Evolutionary conservation across 768 basidiomycete genomes (phyloP).

Genomic region (Boletus rufocinnamomeus): DNA sequence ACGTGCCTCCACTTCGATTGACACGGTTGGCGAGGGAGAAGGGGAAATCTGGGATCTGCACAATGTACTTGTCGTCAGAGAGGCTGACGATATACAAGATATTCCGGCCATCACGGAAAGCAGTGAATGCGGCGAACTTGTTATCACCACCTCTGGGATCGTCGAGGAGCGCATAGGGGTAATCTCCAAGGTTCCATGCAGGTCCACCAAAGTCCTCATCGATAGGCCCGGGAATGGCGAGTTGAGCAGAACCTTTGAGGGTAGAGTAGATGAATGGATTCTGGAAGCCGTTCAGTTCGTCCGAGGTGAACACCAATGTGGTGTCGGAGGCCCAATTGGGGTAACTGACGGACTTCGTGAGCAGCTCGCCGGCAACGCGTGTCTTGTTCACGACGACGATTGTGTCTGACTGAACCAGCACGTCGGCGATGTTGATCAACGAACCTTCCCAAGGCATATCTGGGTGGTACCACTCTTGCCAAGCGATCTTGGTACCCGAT

Average conservation of each 20-base stretch:
- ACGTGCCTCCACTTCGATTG: conserved; percentile 21
- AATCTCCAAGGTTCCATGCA: conserved; percentile 54
- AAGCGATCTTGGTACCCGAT: conserved; percentile 54
- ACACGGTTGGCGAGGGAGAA: conserved; percentile 35
- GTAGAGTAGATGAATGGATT: conserved; percentile 64
- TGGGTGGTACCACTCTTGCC: conserved; percentile 68
- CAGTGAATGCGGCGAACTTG: conserved; percentile 33
- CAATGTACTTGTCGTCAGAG: conserved; percentile 23
- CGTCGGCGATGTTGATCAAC: conserved; percentile 54
- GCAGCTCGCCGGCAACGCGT: conserved; percentile 53
- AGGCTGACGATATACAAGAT: conserved; percentile 38
- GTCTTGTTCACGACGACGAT: conserved; percentile 39
- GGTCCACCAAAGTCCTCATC: conserved; percentile 59
- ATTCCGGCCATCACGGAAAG: conserved; percentile 36
- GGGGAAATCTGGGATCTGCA: conserved; percentile 35
- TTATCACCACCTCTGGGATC: conserved; percentile 22
- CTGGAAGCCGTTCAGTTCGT: conserved; percentile 58
- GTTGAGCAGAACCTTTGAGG: conserved; percentile 29
- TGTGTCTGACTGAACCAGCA: conserved; percentile 34
- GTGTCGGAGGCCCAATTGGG: conserved; percentile 61
- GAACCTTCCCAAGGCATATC: conserved; percentile 75
- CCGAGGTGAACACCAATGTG: conserved; percentile 62
- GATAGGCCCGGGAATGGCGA: conserved; percentile 41
- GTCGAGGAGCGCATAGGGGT: conserved; percentile 49
- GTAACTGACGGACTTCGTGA: conserved; percentile 55